Evolutionary conservation across 225 moss, liverwort and hornwort genomes (phyloP).

Genomic region (Thuidium tamariscinum): DNA sequence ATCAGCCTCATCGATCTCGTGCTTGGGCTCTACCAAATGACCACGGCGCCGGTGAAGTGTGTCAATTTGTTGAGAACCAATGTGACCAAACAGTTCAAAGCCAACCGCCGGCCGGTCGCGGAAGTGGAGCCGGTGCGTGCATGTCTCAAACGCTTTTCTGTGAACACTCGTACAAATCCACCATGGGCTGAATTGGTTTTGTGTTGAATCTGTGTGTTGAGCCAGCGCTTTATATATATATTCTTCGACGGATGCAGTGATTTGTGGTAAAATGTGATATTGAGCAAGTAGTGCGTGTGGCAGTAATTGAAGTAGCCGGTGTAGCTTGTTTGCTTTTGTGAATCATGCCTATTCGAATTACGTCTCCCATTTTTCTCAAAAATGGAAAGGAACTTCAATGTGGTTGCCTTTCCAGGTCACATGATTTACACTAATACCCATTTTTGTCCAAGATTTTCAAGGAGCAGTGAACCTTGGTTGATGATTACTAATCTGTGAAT

Average conservation of each 20-base stretch:
- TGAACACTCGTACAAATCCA: not conserved
- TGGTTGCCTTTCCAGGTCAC: not conserved
- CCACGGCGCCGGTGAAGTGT: slow-evolving; percentile 24
- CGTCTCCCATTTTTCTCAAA: not conserved
- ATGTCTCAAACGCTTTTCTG: not conserved
- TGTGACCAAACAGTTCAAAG: slow-evolving; percentile 17
- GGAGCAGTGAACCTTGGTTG: not conserved
- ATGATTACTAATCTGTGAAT: not conserved
- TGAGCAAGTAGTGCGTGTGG: not conserved
- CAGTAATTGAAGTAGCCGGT: not conserved
- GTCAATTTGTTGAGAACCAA: slow-evolving; percentile 16
- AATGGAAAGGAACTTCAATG: not conserved
- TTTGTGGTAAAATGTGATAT: not conserved
- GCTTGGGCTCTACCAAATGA: slow-evolving; percentile 23
- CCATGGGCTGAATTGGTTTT: not conserved
- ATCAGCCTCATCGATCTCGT: slow-evolving; percentile 32
- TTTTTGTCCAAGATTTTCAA: not conserved
- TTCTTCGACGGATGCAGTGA: not conserved
- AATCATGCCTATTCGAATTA: not conserved
- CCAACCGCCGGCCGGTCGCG: not conserved
- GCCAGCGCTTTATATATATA: not conserved
- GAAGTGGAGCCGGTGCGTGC: slow-evolving; percentile 15
- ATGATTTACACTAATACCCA: too few species aligned
- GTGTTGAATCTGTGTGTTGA: not conserved
- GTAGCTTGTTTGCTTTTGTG: not conserved